phyloP scores from a whole-genome alignment of 2,329 filamentous ascomycete species.

The Didymella lethalis region DNA sequence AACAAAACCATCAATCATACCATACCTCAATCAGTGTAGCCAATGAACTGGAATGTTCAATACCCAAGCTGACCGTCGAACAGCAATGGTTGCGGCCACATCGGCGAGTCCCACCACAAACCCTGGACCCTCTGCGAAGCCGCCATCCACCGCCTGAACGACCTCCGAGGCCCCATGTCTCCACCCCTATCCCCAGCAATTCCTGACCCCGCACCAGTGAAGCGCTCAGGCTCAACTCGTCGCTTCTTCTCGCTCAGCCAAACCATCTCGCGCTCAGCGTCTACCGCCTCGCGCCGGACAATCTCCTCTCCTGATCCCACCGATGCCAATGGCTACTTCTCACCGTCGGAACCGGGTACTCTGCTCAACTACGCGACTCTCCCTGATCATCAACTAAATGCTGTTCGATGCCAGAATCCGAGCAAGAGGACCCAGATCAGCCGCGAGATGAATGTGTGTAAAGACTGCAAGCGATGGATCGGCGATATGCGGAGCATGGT shows the following conservation, averaged over 20 bases:
- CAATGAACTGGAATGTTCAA: too few relatives aligned
- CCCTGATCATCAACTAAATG: slow-evolving; percentile 39
- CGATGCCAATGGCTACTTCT: slow-evolving; percentile 25
- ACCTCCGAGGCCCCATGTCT: slow-evolving; percentile 40
- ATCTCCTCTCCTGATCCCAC: slow-evolving; percentile 24
- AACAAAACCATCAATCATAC: not conserved
- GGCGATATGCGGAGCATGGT: slow-evolving; percentile 45
- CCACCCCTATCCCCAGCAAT: slow-evolving; percentile 34
- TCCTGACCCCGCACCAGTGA: slow-evolving; percentile 23
- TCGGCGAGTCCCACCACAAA: slow-evolving; percentile 35
- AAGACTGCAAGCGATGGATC: slow-evolving; percentile 39
- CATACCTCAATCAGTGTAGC: not conserved
- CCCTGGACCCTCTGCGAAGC: slow-evolving; percentile 42
- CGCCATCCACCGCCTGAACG: slow-evolving; percentile 34
- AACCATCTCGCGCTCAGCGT: slow-evolving; percentile 36
- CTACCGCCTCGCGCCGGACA: slow-evolving; percentile 32
- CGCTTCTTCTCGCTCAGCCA: slow-evolving; percentile 39
- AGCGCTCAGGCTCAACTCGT: slow-evolving; percentile 33
- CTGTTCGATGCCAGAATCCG: slow-evolving; percentile 29
- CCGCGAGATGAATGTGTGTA: slow-evolving; percentile 40
- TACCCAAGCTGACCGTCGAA: not conserved
- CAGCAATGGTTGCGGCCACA: slow-evolving; percentile 45
- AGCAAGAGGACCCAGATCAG: slow-evolving; percentile 35
- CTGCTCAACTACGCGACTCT: slow-evolving; percentile 33
- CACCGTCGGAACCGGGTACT: not conserved